These are phyloP conservation scores for Piromyces sp. DNA, from an alignment of 192 early-diverging fungal species.

Conservation along the genomic window DNA sequence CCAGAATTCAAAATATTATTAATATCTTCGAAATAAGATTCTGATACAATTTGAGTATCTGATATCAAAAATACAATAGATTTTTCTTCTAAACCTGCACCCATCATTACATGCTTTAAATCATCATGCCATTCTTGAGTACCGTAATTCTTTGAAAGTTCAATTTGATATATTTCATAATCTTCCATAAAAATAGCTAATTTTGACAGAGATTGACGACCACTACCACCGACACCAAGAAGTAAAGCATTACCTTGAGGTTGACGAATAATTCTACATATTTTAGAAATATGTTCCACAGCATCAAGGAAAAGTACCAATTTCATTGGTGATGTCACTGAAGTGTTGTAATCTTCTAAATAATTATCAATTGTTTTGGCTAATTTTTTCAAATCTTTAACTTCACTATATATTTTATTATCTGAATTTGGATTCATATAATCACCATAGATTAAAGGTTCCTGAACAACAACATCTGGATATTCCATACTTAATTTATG, in stretches of 20 bases:
- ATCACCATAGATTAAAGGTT: slow-evolving; percentile 35
- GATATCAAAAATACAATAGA: slow-evolving; percentile 37
- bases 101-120: slow-evolving; percentile 32
- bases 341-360: slow-evolving; percentile 28
- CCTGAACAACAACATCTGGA: slow-evolving; percentile 23
- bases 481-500: slow-evolving; percentile 19
- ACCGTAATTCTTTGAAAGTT: slow-evolving; percentile 37
- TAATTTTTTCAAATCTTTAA: slow-evolving; percentile 22
- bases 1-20: slow-evolving; percentile 42
- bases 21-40: slow-evolving; percentile 40
- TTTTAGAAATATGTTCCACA: slow-evolving; percentile 34
- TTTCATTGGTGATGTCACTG: slow-evolving; percentile 43
- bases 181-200: slow-evolving; percentile 39
- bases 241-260: slow-evolving; percentile 37
- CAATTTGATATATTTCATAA: slow-evolving; percentile 37
- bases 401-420: slow-evolving; percentile 26
- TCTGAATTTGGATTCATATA: slow-evolving; percentile 28
- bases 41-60: slow-evolving; percentile 41
- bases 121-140: slow-evolving; percentile 39
- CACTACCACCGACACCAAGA: slow-evolving; percentile 41
- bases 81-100: slow-evolving; percentile 27
- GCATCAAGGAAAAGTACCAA: slow-evolving; percentile 43
- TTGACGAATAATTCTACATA: slow-evolving; percentile 31
- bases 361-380: slow-evolving; percentile 31
- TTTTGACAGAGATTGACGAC: slow-evolving; percentile 30